Base-by-base conservation (phyloP, 192 early-diverging fungal genomes). In the Backusella westeae region DNA sequence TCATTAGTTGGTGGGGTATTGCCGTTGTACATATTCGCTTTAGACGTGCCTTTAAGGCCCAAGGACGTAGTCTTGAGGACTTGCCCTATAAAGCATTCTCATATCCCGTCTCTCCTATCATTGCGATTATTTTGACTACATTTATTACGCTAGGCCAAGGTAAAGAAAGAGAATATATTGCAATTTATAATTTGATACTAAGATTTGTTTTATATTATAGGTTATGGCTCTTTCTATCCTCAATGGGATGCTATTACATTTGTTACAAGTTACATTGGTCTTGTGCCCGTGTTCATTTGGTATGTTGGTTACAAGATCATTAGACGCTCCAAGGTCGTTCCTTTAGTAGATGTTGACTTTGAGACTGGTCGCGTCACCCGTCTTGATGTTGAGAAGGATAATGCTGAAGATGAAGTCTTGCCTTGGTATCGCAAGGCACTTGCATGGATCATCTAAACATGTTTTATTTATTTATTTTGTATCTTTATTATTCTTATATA, bases 1-100 rank as follows among this genome's bases (percentile, higher is more conserved):
- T 96, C 73, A 80, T 91, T 17, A 92, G 91, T 74, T 95, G 95
- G 95, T 52, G 92, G 41, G 91, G 91, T 70, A 96, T 95, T 78
- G 87, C 87, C 14, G 63, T 93, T 59, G 90, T 88, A 38, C 95
- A 96, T 75, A 82, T 91, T 73, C 90, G 95, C 21, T 96, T 95
- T 88, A 90, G 93, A 42, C 85, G 84, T n/a, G 94, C 95, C 12
- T 91, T 89, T 65, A 74, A 86, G 8, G 86, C 84, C 38, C 95
- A 96, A 76, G 89, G 89, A 9, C 89, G 89, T 75, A 76, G 82
- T 46, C 34, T 92, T 15, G 67, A 82, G 3, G 85, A 87, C 34
- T 85, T 96, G 53, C 92, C 93, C 0, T 96, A 91, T 77, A 75
- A 76, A 4, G 88, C 93, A 1, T 85, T 87, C 6, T 83, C 88